Evolutionary conservation across 2,329 filamentous ascomycete genomes (phyloP), one percentile per base, ranked within the genome.

Genomic region (Cladosporium velox): DNA sequence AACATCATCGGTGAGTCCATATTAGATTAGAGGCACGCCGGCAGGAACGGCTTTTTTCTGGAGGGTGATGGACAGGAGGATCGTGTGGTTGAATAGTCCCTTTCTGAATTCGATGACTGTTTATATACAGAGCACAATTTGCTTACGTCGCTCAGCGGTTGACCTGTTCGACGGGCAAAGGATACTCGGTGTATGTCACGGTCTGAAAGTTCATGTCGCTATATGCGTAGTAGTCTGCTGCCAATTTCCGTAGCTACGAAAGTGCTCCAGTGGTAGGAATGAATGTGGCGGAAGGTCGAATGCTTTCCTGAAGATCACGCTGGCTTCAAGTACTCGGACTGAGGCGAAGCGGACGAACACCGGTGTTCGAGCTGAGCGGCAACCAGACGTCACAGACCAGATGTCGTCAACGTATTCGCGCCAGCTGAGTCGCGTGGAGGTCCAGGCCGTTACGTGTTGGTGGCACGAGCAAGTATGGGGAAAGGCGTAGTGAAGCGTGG

Each of bases 141-240:
- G 64, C 66, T 24, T 62, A 58, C 58, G 62, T 61, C 66, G 55
- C 44, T 73, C 69, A 74, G 63, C 71, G 72, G 60, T 74, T 74
- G 67, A 74, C 72, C 47, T 68, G 70, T 59, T 73, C 70, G 51
- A 74, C 69, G 35, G 71, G 72, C 62, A 74, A 64, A 15, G 72
- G 72, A 66, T 75, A 69, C 60, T 72, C 67, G 64, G 68, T 52
- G 58, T 69, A 65, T 21, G 69, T 68, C 6, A 67, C 67, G 32
- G 71, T 66, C 65, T 74, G 72, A 67, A 74, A 73, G 72, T 73
- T 73, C 73, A 75, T 74, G 68, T 38, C 61, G 59, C 21, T 44
- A 34, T 34, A 38, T 58, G 49, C 47, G 41, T 47, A 21, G 62
- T 24, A 35, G 34, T 59, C 70, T 68, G 70, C 64, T 52, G 59